Evolutionary conservation across 2,329 filamentous ascomycete genomes (phyloP).

Genomic region (Didymella pomorum): DNA sequence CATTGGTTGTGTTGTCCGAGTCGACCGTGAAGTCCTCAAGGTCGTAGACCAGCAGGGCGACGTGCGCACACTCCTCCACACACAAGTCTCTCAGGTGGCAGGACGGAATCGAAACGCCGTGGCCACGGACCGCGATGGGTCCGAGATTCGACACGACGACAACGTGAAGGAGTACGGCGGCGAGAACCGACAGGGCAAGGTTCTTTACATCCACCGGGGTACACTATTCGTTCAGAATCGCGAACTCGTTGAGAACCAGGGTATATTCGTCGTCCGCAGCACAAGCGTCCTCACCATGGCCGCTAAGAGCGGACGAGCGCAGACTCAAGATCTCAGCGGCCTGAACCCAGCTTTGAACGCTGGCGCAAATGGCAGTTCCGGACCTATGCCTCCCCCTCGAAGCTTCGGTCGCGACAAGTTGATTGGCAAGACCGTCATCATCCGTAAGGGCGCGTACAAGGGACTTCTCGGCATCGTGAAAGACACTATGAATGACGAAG

Average conservation of each 20-base stretch:
- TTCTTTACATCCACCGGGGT: conserved; percentile 93
- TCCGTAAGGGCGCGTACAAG: conserved; percentile 88
- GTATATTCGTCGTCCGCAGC: conserved; percentile 87
- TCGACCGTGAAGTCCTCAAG: conserved; percentile 89
- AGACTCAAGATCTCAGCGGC: conserved; percentile 74
- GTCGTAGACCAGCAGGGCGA: conserved; percentile 92
- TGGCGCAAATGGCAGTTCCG: conserved; percentile 60
- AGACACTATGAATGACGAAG: conserved; percentile 85
- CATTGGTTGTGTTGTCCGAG: conserved; percentile 91
- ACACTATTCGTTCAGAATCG: conserved; percentile 90
- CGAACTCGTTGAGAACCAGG: conserved; percentile 82
- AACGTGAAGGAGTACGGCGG: conserved; percentile 90
- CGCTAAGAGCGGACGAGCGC: conserved; percentile 88
- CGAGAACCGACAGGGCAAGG: conserved; percentile 84
- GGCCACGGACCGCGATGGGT: conserved; percentile 90
- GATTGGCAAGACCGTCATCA: conserved; percentile 89
- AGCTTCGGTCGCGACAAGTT: conserved; percentile 79
- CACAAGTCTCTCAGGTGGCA: conserved; percentile 89
- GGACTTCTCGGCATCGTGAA: conserved; percentile 94
- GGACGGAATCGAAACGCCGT: conserved; percentile 83
- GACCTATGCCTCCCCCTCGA: conserved; percentile 72
- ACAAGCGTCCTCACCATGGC: conserved; percentile 88
- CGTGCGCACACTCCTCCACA: conserved; percentile 81
- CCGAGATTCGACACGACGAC: conserved; percentile 90
- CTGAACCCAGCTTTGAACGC: conserved; percentile 87